phyloP scores from a whole-genome alignment of 2,329 filamentous ascomycete species.

The Aspergillaceae sp. region DNA sequence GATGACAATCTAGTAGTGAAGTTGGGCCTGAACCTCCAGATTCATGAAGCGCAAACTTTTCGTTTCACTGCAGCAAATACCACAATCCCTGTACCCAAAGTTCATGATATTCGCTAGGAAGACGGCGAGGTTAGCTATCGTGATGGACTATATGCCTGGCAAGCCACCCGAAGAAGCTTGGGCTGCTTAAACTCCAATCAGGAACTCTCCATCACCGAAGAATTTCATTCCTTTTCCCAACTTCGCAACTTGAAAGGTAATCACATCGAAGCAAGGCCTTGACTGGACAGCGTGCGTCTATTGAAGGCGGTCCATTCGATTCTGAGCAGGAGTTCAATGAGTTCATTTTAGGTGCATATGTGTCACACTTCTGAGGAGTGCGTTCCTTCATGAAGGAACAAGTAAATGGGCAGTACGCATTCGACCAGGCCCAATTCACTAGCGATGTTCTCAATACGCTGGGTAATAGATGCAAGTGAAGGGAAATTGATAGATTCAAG shows the following conservation, averaged over 20 bases:
- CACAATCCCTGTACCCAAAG: constrained; percentile 8
- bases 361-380: no score
- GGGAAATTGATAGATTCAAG: no score
- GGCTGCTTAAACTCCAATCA: constrained; percentile 7
- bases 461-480: no score
- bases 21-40: background rate
- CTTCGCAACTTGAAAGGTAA: constrained; percentile 9
- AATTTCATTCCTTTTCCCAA: constrained; percentile 10
- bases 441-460: no score
- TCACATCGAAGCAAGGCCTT: constrained; percentile 12
- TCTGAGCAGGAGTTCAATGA: constrained; percentile 14
- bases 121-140: constrained; percentile 4
- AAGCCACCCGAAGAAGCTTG: constrained; percentile 12
- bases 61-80: constrained; percentile 8
- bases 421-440: no score
- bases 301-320: constrained; percentile 17
- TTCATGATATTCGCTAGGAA: constrained; percentile 6
- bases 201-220: constrained; percentile 7
- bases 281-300: constrained; percentile 6
- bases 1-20: background rate
- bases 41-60: constrained; percentile 7
- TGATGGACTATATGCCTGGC: constrained; percentile 14
- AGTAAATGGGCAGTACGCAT: no score
- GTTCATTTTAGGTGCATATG: constrained; percentile 11
- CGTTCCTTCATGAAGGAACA: no score